Base-by-base conservation (phyloP, 2,329 filamentous ascomycete genomes). In the Fusarium sororula region DNA sequence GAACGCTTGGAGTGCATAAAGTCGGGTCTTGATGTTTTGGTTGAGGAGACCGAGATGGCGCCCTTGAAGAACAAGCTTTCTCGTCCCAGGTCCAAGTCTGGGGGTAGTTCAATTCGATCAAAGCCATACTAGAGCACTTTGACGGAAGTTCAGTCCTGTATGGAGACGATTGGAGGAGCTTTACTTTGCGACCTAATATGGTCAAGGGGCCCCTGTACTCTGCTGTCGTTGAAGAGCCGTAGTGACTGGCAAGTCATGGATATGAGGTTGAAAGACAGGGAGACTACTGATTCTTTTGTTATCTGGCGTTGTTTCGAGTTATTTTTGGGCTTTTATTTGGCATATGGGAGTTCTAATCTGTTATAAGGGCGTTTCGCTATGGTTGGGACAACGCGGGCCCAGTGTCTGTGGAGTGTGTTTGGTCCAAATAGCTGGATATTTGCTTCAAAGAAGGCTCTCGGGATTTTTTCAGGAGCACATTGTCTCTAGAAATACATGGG, bases 1-100 rank as follows among this genome's bases (percentile, higher is more conserved):
- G 45, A 62, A 37, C 78, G 80, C 10, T 63, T 83, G n/a, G 56
- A 68, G 4, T 70, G 70, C 7, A 81, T 83, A 50, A 72, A 64
- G 24, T 32, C 67, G 4, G 66, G 73, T 10, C 45, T 75, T 14
- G 57, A 68, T 20, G 15, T 42, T 7, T 41, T 75, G 9, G 20
- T 50, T 1, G 57, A 74, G 24, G 65, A 57, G 11, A 13, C 11
- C 11, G 44, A 45, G 51, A 20, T 15, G 7, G 42, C 28, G 13
- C 30, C 32, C 1, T 3, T 38, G 12, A 30, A 22, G 18, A 54
- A 15, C 32, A 44, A 28, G 26, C 13, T 30, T 62, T 55, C 18
- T 37, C 35, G 51, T 26, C 35, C 48, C 0, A 38, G 24, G 0
- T 54, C 51, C 32, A 54, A 54, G n/a, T 26, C 51, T 17, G 51